Base-by-base conservation (phyloP, 768 basidiomycete genomes). In the Thelephora aurantiotincta region DNA sequence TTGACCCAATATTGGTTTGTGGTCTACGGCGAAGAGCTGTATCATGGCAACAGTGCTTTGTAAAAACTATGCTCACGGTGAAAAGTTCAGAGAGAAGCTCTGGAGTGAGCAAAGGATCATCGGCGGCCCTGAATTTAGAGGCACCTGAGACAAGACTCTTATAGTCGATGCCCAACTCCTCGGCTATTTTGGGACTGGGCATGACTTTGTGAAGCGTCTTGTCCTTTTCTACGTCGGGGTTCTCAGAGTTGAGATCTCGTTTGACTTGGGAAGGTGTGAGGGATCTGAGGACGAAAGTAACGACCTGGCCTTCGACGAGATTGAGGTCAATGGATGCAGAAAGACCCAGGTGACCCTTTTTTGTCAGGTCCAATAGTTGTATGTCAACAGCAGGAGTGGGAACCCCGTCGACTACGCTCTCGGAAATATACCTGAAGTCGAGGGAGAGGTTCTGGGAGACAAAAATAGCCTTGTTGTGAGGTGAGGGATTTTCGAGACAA, bases 1-100 rank as follows among this genome's bases (percentile, higher is more conserved):
- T 75, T 66, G 51, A 78, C 79, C 92, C 92, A 97, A 61, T 86
- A 96, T 20, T 63, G 63, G 52, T 80, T 80, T 3, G 93, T 96
- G 4, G 77, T 73, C 76, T 71, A 66, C n/a, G 11, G 46, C 13
- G 19, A 46, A 11, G 18, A 41, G 4, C 3, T 18, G 20, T 11
- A 34, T 37, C 14, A 43, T 30, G 14, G 35, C 3, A 20, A 19
- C 2, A 18, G 12, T 30, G 3, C 19, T 1, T 37, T 18, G 45
- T 5, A 16, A 11, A 33, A 11, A 16, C 20, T 14, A 11, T 11
- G 38, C 69, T 41, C 56, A 82, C 85, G 44, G 67, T 63, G 23
- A 86, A 65, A 13, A 89, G 61, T 7, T 66, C 62, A 23, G 71
- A 68, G 23, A 88, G 58, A 3, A 90, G 66, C 35, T 74, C 69